Percentiles rank a stretch among this genome's conserved stretches.
These are phyloP conservation scores for Phanerochaete carnosa DNA, from an alignment of 768 basidiomycete genomes.

Conservation along the genomic window DNA sequence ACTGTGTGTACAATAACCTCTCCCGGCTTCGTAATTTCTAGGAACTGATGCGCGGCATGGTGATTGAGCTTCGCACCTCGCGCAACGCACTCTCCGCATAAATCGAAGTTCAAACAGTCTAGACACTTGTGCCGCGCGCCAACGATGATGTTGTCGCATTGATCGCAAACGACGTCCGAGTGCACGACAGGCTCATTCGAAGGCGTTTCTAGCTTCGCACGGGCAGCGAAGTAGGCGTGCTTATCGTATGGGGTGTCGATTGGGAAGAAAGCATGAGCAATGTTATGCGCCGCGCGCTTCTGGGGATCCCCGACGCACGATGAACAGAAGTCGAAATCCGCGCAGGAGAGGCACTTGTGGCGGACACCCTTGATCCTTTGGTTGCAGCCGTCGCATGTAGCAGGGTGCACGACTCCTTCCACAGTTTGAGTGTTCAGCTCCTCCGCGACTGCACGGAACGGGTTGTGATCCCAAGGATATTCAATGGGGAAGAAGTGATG, in stretches of 20 bases:
- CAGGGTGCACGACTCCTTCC: background rate
- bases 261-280: slow-evolving; percentile 11
- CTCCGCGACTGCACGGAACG: background rate
- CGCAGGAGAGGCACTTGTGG: slow-evolving; percentile 79
- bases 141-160: slow-evolving; percentile 49
- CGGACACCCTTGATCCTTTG: slow-evolving; percentile 55
- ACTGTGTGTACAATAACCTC: slow-evolving; percentile 64
- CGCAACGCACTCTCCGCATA: slow-evolving; percentile 61
- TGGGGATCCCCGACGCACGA: slow-evolving; percentile 40
- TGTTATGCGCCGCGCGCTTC: slow-evolving; percentile 3
- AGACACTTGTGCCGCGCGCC: slow-evolving; percentile 80
- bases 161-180: slow-evolving; percentile 41
- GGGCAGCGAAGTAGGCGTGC: background rate
- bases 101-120: slow-evolving; percentile 74
- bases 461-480: background rate
- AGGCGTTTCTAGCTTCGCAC: background rate
- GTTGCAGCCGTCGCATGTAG: slow-evolving; percentile 58
- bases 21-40: slow-evolving; percentile 63
- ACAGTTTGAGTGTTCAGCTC: background rate
- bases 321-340: slow-evolving; percentile 73
- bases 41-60: slow-evolving; percentile 67
- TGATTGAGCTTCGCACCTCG: slow-evolving; percentile 28
- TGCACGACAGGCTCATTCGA: slow-evolving; percentile 1
- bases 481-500: slow-evolving; percentile 7
- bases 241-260: slow-evolving; percentile 6